Base-by-base conservation (phyloP, 352 stramenopile genomes). In the Phytophthora cryptogea region DNA sequence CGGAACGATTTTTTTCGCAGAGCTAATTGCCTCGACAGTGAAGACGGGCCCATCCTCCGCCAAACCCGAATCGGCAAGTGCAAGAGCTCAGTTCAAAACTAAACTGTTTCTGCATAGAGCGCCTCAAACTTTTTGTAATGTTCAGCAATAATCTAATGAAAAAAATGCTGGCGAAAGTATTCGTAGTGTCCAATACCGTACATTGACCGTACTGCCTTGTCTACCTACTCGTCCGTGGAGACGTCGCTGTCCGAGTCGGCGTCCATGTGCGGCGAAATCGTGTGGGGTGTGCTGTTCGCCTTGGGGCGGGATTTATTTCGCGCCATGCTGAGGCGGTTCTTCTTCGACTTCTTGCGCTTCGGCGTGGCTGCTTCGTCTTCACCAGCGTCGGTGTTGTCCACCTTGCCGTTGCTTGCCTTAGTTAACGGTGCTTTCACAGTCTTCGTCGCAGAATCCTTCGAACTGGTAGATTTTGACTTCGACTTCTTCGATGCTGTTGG, bases 261-360 rank as follows among this genome's bases (percentile, higher is more conserved):
- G 10, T 75, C 63, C 71, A 77, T 75, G 41, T 77, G 71, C 16
- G 71, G 71, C 37, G 71, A 80, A 51, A 75, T 77, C 37, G 47
- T 58, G 47, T 77, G 59, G 32, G 46, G 7, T 16, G 46, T 62
- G 11, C 33, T 58, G 36, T 53, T 70, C 36, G 65, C 36, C 53
- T 60, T 69, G 8, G 59, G 20, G 5, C 53, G 52, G 36, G 63
- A 67, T 36, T 70, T 74, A 31, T 68, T 76, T n/a, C 64, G 59
- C 7, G 59, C 31, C 59, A 71, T 66, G 23, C 54, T 74, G 28
- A 68, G 43, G 26, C 60, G 55, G 40, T 68, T 65, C 47, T 70
- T 67, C 54, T 65, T 65, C 14, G 42, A 26, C 27, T 71, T 74
- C 36, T 73, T 76, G 37, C 59, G 68, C 48, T 62, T 76, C 17